Conservation (phyloP, 768 basidiomycete species). For the Amanita subjunquillea region DNA sequence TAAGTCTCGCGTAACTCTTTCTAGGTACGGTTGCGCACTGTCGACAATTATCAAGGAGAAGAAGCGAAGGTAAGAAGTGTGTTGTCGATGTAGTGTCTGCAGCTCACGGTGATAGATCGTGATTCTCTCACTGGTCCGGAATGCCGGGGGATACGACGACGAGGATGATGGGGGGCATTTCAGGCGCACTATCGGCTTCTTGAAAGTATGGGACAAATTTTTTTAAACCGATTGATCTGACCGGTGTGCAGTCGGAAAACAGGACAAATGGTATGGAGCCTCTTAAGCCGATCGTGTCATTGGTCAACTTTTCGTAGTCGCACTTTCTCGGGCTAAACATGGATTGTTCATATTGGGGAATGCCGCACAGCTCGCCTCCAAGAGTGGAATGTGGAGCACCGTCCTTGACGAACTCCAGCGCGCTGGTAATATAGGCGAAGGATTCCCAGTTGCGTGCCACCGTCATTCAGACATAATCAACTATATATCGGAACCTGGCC, state of each 20-base stretch:
- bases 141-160: constrained; percentile 31
- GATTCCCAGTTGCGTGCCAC: constrained; percentile 46
- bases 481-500: constrained; percentile 38
- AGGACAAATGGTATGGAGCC: constrained; percentile 33
- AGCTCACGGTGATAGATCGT: constrained; percentile 33
- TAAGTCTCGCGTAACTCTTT: neutral
- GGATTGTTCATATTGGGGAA: constrained; percentile 71
- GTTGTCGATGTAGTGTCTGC: neutral
- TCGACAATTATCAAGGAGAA: constrained; percentile 75
- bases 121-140: constrained; percentile 67
- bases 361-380: constrained; percentile 37
- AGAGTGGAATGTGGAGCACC: constrained; percentile 45
- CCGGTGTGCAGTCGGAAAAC: constrained; percentile 35
- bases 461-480: constrained; percentile 37
- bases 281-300: neutral
- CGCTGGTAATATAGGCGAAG: constrained; percentile 34
- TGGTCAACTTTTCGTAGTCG: constrained; percentile 29
- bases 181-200: constrained; percentile 51
- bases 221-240: neutral
- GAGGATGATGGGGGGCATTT: constrained; percentile 25
- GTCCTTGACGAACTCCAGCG: constrained; percentile 49
- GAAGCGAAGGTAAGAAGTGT: constrained; percentile 41
- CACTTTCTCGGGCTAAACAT: constrained; percentile 63
- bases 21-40: constrained; percentile 60
- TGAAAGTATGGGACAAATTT: constrained; percentile 36